phyloP scores from a whole-genome alignment of 495 filamentous ascomycete genomes.

The Umbilicaria muhlenbergii region DNA sequence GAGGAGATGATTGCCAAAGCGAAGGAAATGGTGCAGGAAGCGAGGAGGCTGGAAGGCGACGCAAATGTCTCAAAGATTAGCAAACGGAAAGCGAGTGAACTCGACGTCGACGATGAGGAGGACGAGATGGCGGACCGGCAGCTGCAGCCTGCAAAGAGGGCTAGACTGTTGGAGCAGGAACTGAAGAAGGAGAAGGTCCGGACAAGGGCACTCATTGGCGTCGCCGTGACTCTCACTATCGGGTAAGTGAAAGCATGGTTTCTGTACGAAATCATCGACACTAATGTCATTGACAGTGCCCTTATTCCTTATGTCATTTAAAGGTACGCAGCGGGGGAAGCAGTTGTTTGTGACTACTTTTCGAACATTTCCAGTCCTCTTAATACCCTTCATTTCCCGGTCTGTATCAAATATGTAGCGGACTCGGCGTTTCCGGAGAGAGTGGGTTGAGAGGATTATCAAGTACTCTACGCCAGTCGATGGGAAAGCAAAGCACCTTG shows the following conservation, averaged over 20 bases:
- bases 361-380: too few relatives aligned
- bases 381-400: too few relatives aligned
- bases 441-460: too few relatives aligned
- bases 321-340: background rate
- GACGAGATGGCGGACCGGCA: conserved; percentile 34
- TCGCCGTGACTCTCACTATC: conserved; percentile 70
- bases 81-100: conserved; percentile 77
- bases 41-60: conserved; percentile 36
- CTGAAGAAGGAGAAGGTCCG: conserved; percentile 69
- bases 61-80: conserved; percentile 29
- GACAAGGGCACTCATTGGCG: conserved; percentile 67
- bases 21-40: conserved; percentile 78
- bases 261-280: conserved; percentile 1
- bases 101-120: conserved; percentile 37
- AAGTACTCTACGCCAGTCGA: too few relatives aligned
- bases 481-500: too few relatives aligned
- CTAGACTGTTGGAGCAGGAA: conserved; percentile 56
- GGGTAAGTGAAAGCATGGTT: conserved; percentile 46
- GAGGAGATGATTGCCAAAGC: conserved; percentile 72
- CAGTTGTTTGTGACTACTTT: too few relatives aligned
- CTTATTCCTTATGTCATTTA: conserved; percentile 37
- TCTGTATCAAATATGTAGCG: too few relatives aligned
- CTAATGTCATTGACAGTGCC: conserved; percentile 26
- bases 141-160: conserved; percentile 50
- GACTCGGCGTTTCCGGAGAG: too few relatives aligned